Percentiles rank a stretch among this genome's conserved stretches.
These are phyloP conservation scores for Hypoxylon crocopeplum DNA, from an alignment of 495 filamentous ascomycete genomes.

Conservation along the genomic window DNA sequence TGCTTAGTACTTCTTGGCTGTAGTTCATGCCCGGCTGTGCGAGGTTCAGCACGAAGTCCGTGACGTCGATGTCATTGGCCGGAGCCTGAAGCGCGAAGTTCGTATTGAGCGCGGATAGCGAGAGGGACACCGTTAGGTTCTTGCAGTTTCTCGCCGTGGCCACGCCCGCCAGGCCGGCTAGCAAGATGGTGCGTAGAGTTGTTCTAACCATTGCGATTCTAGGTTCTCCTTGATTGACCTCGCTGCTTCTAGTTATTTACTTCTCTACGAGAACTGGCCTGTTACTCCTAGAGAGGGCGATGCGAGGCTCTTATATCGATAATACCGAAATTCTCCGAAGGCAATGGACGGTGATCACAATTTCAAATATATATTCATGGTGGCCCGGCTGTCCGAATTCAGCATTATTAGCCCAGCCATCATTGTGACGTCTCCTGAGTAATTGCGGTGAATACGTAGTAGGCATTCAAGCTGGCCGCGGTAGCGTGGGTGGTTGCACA, in stretches of 20 bases:
- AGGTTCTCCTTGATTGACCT: background rate
- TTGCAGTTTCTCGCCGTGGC: constrained; percentile 41
- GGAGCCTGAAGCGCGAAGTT: constrained; percentile 40
- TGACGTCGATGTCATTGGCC: constrained; percentile 43
- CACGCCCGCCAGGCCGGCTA: constrained; percentile 16
- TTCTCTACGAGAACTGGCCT: background rate
- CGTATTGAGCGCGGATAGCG: constrained; percentile 43
- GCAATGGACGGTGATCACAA: too few relatives aligned
- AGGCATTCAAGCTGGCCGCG: too few relatives aligned
- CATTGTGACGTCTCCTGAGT: too few relatives aligned
- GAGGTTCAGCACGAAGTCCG: constrained; percentile 43
- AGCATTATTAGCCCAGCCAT: too few relatives aligned
- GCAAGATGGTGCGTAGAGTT: background rate
- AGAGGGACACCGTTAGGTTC: constrained; percentile 47
- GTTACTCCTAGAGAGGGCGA: too few relatives aligned
- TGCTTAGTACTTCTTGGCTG: constrained; percentile 1
- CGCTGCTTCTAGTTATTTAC: background rate
- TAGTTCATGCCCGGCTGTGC: constrained; percentile 40
- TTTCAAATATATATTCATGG: too few relatives aligned
- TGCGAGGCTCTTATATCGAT: too few relatives aligned
- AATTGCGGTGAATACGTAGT: too few relatives aligned
- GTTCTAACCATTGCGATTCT: constrained; percentile 11
- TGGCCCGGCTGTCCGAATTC: too few relatives aligned
- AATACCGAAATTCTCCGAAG: too few relatives aligned
- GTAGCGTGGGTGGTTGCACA: too few relatives aligned